These are phyloP conservation scores for Coniochaeta sp. DNA, from an alignment of 2,329 filamentous ascomycete genomes.

Conservation along the genomic window DNA sequence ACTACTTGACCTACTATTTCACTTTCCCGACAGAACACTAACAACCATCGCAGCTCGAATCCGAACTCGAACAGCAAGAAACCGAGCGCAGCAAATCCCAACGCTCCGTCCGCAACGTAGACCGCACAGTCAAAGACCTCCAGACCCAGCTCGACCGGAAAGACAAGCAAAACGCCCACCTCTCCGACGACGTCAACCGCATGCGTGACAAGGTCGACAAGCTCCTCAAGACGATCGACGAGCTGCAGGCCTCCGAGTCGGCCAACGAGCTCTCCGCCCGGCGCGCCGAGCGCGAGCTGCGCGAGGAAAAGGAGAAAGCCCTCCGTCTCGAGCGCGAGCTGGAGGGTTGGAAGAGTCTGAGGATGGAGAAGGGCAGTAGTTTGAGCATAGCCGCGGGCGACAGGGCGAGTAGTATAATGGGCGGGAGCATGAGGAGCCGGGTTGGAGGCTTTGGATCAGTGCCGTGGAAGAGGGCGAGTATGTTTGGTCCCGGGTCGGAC, in stretches of 20 bases:
- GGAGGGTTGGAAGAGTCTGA: slow-evolving; percentile 73
- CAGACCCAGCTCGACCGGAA: slow-evolving; percentile 88
- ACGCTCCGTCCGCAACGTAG: slow-evolving; percentile 83
- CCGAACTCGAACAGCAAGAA: slow-evolving; percentile 77
- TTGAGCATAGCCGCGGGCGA: slow-evolving; percentile 8
- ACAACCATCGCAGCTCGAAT: slow-evolving; percentile 61
- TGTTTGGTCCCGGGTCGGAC: slow-evolving; percentile 24
- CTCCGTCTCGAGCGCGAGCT: slow-evolving; percentile 81
- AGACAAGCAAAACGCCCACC: slow-evolving; percentile 76
- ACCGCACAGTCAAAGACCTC: slow-evolving; percentile 88
- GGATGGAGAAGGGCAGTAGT: slow-evolving; percentile 52
- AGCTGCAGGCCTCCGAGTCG: slow-evolving; percentile 83
- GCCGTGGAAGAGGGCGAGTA: slow-evolving; percentile 3
- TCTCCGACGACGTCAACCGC: slow-evolving; percentile 76
- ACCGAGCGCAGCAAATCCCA: slow-evolving; percentile 72
- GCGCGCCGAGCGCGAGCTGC: slow-evolving; percentile 80
- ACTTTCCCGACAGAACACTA: neutral
- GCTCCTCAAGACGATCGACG: slow-evolving; percentile 84
- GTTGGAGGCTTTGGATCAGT: slow-evolving; percentile 14
- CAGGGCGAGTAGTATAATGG: neutral
- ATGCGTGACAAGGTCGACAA: slow-evolving; percentile 88
- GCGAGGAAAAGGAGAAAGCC: slow-evolving; percentile 79
- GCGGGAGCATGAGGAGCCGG: slow-evolving; percentile 11
- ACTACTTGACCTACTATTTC: neutral
- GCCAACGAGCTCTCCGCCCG: slow-evolving; percentile 73